These are phyloP conservation scores for Colletotrichum lini DNA, from an alignment of 2,329 filamentous ascomycete species.

Conservation along the genomic window DNA sequence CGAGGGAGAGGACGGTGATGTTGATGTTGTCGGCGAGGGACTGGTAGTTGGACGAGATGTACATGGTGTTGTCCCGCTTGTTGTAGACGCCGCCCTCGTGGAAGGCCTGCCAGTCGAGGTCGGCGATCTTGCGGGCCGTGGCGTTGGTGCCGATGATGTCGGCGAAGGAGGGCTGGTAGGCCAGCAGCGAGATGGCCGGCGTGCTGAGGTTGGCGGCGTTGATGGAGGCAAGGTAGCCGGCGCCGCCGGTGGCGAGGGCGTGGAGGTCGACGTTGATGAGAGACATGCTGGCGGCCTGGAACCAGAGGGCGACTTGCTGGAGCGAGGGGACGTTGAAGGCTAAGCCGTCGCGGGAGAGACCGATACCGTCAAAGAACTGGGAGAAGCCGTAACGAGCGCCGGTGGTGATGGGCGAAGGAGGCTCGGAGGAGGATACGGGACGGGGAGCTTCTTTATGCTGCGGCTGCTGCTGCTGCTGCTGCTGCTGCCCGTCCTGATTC, in stretches of 20 bases:
- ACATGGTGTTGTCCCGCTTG: conserved; percentile 41
- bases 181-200: conserved; percentile 37
- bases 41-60: conserved; percentile 41
- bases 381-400: conserved; percentile 30
- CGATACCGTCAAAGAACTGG: conserved; percentile 34
- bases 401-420: conserved; percentile 42
- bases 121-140: conserved; percentile 38
- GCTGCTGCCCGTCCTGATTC: conserved; percentile 17
- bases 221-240: conserved; percentile 39
- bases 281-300: conserved; percentile 34
- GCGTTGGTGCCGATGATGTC: conserved; percentile 35
- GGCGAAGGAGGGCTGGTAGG: conserved; percentile 36
- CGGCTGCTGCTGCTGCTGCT: neutral
- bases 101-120: conserved; percentile 41
- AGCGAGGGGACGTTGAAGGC: conserved; percentile 9
- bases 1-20: conserved; percentile 44
- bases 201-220: conserved; percentile 31
- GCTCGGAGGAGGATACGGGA: conserved; percentile 51
- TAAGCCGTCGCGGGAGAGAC: conserved; percentile 6
- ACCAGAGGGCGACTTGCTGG: conserved; percentile 26
- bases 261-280: conserved; percentile 37
- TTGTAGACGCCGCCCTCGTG: conserved; percentile 43
- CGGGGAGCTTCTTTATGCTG: conserved; percentile 29
- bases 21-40: conserved; percentile 40
- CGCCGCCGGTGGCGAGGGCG: conserved; percentile 38